Evolutionary conservation across 192 early-diverging fungal genomes (phyloP).

Genomic region (Chytriomyces sp.): DNA sequence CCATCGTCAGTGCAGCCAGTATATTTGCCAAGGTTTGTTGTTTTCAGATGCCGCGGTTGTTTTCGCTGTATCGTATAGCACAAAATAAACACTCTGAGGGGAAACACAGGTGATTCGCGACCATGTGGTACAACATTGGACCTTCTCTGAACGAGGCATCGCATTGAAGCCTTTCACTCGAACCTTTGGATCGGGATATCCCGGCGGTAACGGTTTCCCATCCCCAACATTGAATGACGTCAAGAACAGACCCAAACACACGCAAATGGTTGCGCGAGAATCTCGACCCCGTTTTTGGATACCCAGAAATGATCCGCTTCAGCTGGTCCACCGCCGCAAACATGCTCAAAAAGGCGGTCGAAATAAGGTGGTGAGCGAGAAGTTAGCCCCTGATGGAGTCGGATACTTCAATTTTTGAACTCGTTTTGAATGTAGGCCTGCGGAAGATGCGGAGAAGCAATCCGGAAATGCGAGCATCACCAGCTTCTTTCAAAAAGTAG

Average conservation of each 20-base stretch:
- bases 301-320: conserved; percentile 87
- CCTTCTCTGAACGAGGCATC: conserved; percentile 62
- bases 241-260: conserved; percentile 80
- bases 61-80: background rate
- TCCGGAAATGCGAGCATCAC: background rate
- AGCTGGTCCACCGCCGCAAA: conserved; percentile 90
- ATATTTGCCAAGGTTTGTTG: conserved; percentile 86
- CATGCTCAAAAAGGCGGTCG: conserved; percentile 33
- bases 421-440: background rate
- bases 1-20: conserved; percentile 93
- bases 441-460: background rate
- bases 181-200: conserved; percentile 90
- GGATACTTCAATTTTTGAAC: background rate
- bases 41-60: too few species aligned
- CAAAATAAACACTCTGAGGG: too few species aligned
- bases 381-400: background rate
- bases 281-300: conserved; percentile 89
- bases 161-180: conserved; percentile 37
- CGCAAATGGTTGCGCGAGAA: conserved; percentile 78
- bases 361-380: background rate
- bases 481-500: background rate
- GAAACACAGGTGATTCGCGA: conserved; percentile 69
- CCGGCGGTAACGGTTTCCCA: conserved; percentile 53
- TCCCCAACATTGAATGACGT: background rate
- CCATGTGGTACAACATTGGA: conserved; percentile 64